These are phyloP conservation scores for Fomitopsis schrenkii DNA, from an alignment of 1,284 basidiomycete genomes.

Conservation along the genomic window DNA sequence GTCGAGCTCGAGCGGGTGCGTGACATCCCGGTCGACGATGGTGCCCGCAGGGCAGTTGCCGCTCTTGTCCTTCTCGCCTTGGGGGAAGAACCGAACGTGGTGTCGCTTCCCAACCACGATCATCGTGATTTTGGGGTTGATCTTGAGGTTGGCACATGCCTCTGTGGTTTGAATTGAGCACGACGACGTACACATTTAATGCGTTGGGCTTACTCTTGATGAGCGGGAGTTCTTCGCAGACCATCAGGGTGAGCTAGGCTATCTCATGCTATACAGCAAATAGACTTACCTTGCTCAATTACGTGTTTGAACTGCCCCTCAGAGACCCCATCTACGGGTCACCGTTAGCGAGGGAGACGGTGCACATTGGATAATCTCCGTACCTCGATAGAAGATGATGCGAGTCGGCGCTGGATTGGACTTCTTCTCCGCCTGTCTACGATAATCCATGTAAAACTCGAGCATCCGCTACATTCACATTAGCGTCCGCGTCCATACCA, in stretches of 20 bases:
- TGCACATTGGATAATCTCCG: slow-evolving; percentile 7
- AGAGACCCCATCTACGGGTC: slow-evolving; percentile 65
- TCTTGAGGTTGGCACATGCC: slow-evolving; percentile 50
- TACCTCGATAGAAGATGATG: slow-evolving; percentile 73
- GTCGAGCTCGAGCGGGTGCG: slow-evolving; percentile 75
- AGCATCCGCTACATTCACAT: slow-evolving; percentile 41
- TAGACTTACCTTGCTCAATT: slow-evolving; percentile 46
- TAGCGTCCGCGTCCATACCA: background rate
- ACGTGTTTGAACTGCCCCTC: slow-evolving; percentile 77
- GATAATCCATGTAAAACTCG: slow-evolving; percentile 52
- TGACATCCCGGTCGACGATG: slow-evolving; percentile 67
- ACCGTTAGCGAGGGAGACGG: background rate
- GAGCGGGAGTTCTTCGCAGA: slow-evolving; percentile 46
- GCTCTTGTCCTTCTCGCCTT: slow-evolving; percentile 43
- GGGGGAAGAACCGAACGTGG: slow-evolving; percentile 75
- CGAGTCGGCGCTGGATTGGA: slow-evolving; percentile 48
- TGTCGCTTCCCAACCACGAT: slow-evolving; percentile 77
- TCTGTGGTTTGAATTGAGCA: slow-evolving; percentile 30
- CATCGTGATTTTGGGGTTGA: slow-evolving; percentile 65
- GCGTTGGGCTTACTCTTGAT: slow-evolving; percentile 42
- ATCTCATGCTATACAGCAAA: background rate
- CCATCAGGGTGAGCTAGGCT: slow-evolving; percentile 3
- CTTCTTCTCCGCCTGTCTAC: slow-evolving; percentile 49
- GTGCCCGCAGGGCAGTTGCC: slow-evolving; percentile 77
- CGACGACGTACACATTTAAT: background rate